phyloP scores from a whole-genome alignment of 768 basidiomycete species.

The Calocybe gangraenosa region DNA sequence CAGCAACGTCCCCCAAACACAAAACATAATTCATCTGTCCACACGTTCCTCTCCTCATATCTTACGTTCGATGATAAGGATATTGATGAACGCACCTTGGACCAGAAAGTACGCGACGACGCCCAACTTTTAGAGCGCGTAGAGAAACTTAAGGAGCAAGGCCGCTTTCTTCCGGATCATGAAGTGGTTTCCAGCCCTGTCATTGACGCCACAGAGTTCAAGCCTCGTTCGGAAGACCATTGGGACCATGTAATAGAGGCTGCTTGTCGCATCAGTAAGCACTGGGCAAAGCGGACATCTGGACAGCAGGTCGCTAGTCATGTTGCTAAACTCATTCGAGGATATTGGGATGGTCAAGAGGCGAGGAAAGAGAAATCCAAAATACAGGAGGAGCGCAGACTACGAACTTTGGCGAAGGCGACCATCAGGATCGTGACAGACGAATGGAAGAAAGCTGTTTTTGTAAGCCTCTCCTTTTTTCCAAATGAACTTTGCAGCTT shows the following conservation, averaged over 20 bases:
- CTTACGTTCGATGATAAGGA: slow-evolving; percentile 46
- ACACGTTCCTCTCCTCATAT: slow-evolving; percentile 60
- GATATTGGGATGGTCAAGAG: slow-evolving; percentile 71
- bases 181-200: slow-evolving; percentile 29
- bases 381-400: slow-evolving; percentile 60
- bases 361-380: slow-evolving; percentile 57
- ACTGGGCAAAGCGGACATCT: slow-evolving; percentile 24
- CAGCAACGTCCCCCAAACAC: slow-evolving; percentile 57
- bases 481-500: slow-evolving; percentile 1
- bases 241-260: slow-evolving; percentile 61
- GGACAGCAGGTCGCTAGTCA: slow-evolving; percentile 40
- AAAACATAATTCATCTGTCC: slow-evolving; percentile 49
- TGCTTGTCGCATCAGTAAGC: slow-evolving; percentile 26
- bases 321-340: slow-evolving; percentile 64
- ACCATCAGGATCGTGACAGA: slow-evolving; percentile 64
- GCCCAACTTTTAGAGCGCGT: slow-evolving; percentile 31
- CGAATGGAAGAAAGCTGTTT: slow-evolving; percentile 88
- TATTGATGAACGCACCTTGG: slow-evolving; percentile 30
- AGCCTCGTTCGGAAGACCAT: slow-evolving; percentile 36
- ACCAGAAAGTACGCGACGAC: slow-evolving; percentile 22
- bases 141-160: slow-evolving; percentile 29
- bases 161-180: slow-evolving; percentile 35
- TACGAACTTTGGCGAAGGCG: slow-evolving; percentile 65
- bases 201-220: slow-evolving; percentile 19
- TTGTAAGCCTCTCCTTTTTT: slow-evolving; percentile 43